Evolutionary conservation across 2,329 filamentous ascomycete genomes (phyloP).

Genomic region (Ophiostoma perfectum): DNA sequence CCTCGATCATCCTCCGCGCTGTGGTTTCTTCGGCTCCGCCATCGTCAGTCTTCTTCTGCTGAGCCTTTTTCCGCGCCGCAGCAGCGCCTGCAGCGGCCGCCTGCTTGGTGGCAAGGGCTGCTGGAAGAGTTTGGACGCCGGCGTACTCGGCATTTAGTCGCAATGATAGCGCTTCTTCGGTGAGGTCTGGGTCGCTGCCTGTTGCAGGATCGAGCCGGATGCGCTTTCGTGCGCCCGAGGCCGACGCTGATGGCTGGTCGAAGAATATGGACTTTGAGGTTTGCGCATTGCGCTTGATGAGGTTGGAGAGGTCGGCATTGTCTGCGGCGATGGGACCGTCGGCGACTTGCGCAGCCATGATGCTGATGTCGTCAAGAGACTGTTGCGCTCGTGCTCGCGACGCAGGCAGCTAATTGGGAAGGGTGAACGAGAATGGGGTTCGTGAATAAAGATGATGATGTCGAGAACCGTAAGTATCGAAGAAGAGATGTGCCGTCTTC

Average conservation of each 20-base stretch:
- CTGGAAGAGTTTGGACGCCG: constrained; percentile 69
- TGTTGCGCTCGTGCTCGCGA: neutral
- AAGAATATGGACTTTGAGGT: constrained; percentile 39
- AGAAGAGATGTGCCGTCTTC: too few species aligned
- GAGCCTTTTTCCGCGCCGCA: constrained; percentile 39
- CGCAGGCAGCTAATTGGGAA: neutral
- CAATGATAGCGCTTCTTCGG: constrained; percentile 43
- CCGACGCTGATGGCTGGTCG: constrained; percentile 24
- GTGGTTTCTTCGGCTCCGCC: constrained; percentile 36
- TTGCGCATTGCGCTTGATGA: constrained; percentile 41
- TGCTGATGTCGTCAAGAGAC: neutral
- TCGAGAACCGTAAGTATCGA: too few species aligned
- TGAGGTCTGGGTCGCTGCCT: constrained; percentile 36
- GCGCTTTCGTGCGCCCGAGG: constrained; percentile 30
- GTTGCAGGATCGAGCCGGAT: constrained; percentile 37
- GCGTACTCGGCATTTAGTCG: constrained; percentile 71
- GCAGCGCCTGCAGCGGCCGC: constrained; percentile 58
- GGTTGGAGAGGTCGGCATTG: constrained; percentile 32
- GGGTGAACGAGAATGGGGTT: neutral
- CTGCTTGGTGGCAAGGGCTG: constrained; percentile 72
- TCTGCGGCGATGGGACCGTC: constrained; percentile 27
- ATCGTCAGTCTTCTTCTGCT: constrained; percentile 40
- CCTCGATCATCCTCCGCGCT: constrained; percentile 63
- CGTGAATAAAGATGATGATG: too few species aligned
- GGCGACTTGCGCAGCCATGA: constrained; percentile 33